phyloP scores from a whole-genome alignment of 768 basidiomycete species.

The Leccinum disarticulatum region DNA sequence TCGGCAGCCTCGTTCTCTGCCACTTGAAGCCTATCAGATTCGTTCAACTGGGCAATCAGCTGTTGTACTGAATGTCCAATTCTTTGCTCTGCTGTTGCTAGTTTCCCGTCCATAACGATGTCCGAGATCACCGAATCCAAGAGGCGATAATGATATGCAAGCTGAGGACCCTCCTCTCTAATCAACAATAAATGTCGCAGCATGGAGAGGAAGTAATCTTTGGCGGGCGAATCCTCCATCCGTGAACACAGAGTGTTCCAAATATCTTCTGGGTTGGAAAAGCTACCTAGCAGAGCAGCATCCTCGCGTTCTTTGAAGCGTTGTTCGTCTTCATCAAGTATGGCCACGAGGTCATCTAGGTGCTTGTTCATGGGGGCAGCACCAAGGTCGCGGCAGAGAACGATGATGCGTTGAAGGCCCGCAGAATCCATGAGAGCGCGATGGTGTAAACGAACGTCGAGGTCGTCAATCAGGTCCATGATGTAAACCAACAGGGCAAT shows the following conservation, averaged over 20 bases:
- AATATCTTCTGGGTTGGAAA: conserved; percentile 82
- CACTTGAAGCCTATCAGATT: conserved; percentile 79
- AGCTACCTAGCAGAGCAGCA: conserved; percentile 69
- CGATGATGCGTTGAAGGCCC: conserved; percentile 72
- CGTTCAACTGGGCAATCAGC: conserved; percentile 86
- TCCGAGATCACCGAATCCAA: conserved; percentile 88
- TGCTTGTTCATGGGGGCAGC: conserved; percentile 66
- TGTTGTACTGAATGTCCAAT: conserved; percentile 88
- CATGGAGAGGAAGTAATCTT: conserved; percentile 87
- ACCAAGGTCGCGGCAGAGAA: conserved; percentile 64
- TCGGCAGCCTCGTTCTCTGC: conserved; percentile 76
- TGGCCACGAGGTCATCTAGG: conserved; percentile 55
- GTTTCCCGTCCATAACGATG: conserved; percentile 90
- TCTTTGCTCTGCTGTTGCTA: conserved; percentile 78
- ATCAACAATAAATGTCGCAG: conserved; percentile 93
- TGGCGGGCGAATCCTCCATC: conserved; percentile 75
- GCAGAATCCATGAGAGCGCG: conserved; percentile 88
- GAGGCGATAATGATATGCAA: conserved; percentile 88
- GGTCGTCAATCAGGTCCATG: conserved; percentile 64
- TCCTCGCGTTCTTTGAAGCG: conserved; percentile 73
- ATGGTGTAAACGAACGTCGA: conserved; percentile 83
- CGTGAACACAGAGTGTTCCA: conserved; percentile 79
- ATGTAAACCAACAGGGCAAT: conserved; percentile 72
- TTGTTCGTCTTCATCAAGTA: conserved; percentile 74
- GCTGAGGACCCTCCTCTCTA: conserved; percentile 79